A percentile compares a stretch with the other conserved stretches of the same genome.
Conservation (phyloP, 73 alveolate species). For the Uronychia setigera region DNA sequence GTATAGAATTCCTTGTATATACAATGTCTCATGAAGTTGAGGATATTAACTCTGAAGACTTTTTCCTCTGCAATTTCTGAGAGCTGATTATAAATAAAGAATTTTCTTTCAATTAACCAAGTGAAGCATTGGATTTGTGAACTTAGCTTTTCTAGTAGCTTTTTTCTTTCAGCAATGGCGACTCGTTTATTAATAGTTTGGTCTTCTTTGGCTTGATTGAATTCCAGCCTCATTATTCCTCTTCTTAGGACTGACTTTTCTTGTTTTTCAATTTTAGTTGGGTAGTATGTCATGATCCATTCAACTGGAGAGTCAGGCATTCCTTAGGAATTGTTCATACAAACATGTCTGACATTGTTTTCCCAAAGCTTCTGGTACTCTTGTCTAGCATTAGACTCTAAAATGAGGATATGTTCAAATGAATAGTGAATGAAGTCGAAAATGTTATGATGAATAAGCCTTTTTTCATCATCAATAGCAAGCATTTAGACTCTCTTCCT, state of each 20-base stretch:
- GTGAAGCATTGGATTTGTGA: conserved; percentile 33
- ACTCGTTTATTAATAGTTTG: background rate
- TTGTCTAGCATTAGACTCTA: conserved; percentile 46
- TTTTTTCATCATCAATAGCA: conserved; percentile 23
- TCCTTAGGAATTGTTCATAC: conserved; percentile 19
- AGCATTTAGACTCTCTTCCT: conserved; percentile 15
- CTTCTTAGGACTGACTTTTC: background rate
- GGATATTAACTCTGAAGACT: background rate
- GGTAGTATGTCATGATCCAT: conserved; percentile 31
- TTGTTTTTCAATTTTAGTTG: conserved; percentile 6
- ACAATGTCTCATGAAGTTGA: background rate
- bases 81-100: background rate
- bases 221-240: background rate
- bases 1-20: background rate
- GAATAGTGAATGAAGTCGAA: conserved; percentile 28
- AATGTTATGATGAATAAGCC: conserved; percentile 33
- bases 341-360: conserved; percentile 19
- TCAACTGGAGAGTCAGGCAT: conserved; percentile 46
- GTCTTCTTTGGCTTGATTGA: background rate
- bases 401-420: conserved; percentile 41
- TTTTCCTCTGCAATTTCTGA: background rate
- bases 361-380: conserved; percentile 50
- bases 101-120: conserved; percentile 7
- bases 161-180: conserved; percentile 20
- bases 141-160: conserved; percentile 18